phyloP scores from a whole-genome alignment of 2,329 filamentous ascomycete species.

The Cladobotryum mycophilum region DNA sequence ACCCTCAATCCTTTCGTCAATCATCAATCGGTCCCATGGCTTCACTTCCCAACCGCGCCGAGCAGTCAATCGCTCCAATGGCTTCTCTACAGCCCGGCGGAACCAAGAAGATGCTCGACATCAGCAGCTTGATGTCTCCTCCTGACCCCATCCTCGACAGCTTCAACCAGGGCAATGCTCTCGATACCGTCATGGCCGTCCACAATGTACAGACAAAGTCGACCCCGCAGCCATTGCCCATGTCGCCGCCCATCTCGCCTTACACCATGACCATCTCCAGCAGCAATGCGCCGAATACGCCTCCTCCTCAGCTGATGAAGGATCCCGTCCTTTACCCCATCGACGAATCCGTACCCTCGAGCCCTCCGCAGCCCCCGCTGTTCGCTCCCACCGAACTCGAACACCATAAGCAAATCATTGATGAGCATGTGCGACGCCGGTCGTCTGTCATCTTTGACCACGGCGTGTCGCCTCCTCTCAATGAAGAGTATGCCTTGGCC shows the following conservation, averaged over 20 bases:
- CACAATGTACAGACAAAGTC: slow-evolving; percentile 22
- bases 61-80: slow-evolving; percentile 20
- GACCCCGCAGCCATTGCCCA: slow-evolving; percentile 32
- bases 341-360: slow-evolving; percentile 34
- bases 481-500: slow-evolving; percentile 48
- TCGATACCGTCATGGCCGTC: background rate
- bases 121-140: slow-evolving; percentile 56
- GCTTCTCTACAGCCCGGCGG: slow-evolving; percentile 19
- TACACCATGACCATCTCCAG: slow-evolving; percentile 36
- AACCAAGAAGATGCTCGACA: slow-evolving; percentile 38
- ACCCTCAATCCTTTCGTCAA: slow-evolving; percentile 10
- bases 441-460: slow-evolving; percentile 30
- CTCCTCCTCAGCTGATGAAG: slow-evolving; percentile 28
- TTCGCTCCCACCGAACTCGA: slow-evolving; percentile 40
- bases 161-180: slow-evolving; percentile 30
- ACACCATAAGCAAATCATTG: slow-evolving; percentile 41
- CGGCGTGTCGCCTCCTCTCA: slow-evolving; percentile 39
- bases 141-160: slow-evolving; percentile 51
- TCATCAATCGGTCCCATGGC: slow-evolving; percentile 21
- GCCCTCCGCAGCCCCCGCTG: slow-evolving; percentile 42
- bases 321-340: slow-evolving; percentile 55
- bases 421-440: slow-evolving; percentile 43
- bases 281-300: slow-evolving; percentile 22
- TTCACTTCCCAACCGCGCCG: slow-evolving; percentile 17
- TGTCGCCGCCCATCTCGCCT: slow-evolving; percentile 54